These are phyloP conservation scores for Nemophila menziesii DNA, from an alignment of 257 asterid genomes.

Conservation along the genomic window DNA sequence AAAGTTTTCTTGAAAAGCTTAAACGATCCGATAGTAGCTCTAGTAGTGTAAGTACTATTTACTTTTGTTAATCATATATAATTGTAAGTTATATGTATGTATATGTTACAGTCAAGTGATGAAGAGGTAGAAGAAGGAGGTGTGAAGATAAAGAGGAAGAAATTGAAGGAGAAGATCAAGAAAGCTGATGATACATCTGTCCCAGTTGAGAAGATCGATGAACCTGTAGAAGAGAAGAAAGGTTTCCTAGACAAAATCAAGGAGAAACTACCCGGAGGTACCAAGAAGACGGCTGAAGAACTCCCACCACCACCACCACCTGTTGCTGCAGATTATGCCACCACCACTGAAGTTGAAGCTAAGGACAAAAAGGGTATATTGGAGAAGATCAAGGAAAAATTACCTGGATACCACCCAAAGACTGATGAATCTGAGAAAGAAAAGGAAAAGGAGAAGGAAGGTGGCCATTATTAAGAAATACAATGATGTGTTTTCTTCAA, in stretches of 20 bases:
- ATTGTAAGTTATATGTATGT: not conserved
- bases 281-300: slow-evolving; percentile 49
- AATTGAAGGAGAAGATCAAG: slow-evolving; percentile 46
- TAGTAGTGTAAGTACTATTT: slow-evolving; percentile 63
- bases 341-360: slow-evolving; percentile 27
- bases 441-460: slow-evolving; percentile 22
- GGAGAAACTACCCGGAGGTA: slow-evolving; percentile 62
- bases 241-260: slow-evolving; percentile 70
- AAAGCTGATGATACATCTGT: slow-evolving; percentile 26
- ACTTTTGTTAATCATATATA: not conserved
- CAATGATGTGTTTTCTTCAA: slow-evolving; percentile 5
- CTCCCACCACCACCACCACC: slow-evolving; percentile 19
- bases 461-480: slow-evolving; percentile 17
- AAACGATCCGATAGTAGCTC: slow-evolving; percentile 35
- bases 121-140: slow-evolving; percentile 52
- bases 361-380: slow-evolving; percentile 74
- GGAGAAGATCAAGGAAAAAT: slow-evolving; percentile 89
- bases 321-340: slow-evolving; percentile 8
- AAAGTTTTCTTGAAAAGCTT: slow-evolving; percentile 36
- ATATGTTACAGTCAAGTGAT: slow-evolving; percentile 54
- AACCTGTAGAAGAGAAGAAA: slow-evolving; percentile 61
- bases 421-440: slow-evolving; percentile 50
- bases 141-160: slow-evolving; percentile 47
- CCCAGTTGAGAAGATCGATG: slow-evolving; percentile 48
- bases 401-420: slow-evolving; percentile 74